These are phyloP conservation scores for Leishmania braziliensis DNA, from an alignment of 208 protist genomes.

Conservation along the genomic window DNA sequence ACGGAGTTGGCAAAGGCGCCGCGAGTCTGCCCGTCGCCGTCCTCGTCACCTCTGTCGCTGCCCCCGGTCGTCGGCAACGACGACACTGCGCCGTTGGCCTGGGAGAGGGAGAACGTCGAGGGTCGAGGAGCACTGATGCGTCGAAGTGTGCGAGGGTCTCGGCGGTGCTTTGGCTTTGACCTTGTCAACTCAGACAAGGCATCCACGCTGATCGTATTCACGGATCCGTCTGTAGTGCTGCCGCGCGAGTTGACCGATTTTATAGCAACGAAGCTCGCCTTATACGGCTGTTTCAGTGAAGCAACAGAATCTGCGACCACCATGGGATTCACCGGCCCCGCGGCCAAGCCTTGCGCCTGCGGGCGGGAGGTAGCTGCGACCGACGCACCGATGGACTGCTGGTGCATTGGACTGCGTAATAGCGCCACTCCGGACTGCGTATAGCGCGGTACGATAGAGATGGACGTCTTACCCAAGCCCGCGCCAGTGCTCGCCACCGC, in stretches of 20 bases:
- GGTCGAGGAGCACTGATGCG: conserved; percentile 22
- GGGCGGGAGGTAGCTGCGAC: neutral
- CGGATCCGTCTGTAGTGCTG: neutral
- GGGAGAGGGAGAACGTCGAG: conserved; percentile 2
- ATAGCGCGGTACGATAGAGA: conserved; percentile 16
- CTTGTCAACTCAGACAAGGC: neutral
- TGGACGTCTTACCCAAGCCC: conserved; percentile 2
- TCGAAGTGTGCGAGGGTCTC: conserved; percentile 23
- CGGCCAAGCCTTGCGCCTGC: no score
- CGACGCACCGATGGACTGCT: neutral
- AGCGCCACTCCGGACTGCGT: conserved; percentile 2
- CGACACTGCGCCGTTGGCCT: neutral
- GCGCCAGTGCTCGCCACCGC: neutral
- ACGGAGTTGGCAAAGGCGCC: neutral
- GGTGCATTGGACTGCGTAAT: conserved; percentile 12
- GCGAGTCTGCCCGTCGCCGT: neutral
- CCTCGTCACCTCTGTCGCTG: neutral
- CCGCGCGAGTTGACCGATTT: neutral
- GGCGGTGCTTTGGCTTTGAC: conserved; percentile 19
- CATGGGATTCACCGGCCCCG: neutral
- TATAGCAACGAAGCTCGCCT: neutral
- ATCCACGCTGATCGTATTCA: neutral
- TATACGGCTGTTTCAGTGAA: neutral
- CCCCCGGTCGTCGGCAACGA: conserved; percentile 17
- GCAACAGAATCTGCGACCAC: neutral